Base-by-base conservation (phyloP, 176 grass and related monocot genomes). In the Bothriochloa decipiens region DNA sequence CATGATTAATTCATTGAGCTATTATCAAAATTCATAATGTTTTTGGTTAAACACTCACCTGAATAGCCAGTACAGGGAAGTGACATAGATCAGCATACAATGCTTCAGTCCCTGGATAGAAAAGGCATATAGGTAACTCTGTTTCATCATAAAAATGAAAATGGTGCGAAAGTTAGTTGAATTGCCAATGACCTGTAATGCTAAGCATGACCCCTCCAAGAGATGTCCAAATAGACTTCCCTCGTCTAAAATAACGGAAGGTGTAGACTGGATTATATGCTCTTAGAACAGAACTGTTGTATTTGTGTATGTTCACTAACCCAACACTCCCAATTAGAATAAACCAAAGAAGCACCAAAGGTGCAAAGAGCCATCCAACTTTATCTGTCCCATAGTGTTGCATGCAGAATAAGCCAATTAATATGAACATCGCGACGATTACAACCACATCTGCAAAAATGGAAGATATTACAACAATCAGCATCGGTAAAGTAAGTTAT, bases 131-230 rank as follows among this genome's bases (percentile, higher is more conserved):
- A 74, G 57, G 70, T 72, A 76, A 87, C 45, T 79, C 55, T 78
- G 35, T 36, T 83, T 72, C 35, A 78, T 81, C 47, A 53, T 72
- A 66, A 7, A 74, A 71, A 68, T 32, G 39, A 7, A 74, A 71
- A 68, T 32, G 39, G 43, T 65, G 29, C 17, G 78, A 68, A 90
- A 67, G 2, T 4, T 66, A 82, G 22, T 32, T 76, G 45, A 75
- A 53, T 64, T 87, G 33, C 13, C 16, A 80, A 23, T 82, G 16
- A 92, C 92, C 94, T 92, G 92, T 97, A 77, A 94, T 92, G 77
- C 94, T 92, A 81, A 97, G 94, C 83, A 97, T 86, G 76, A 97
- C 90, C 74, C 94, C 94, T 79, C 94, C 94, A 87, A 97, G 92
- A 69, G 94, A 94, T 27, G 81, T 87, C 94, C 94, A 97, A 47